Evolutionary conservation across 73 alveolate genomes (phyloP), one percentile per base, ranked within the genome.

Genomic region (Diophrys sp.): DNA sequence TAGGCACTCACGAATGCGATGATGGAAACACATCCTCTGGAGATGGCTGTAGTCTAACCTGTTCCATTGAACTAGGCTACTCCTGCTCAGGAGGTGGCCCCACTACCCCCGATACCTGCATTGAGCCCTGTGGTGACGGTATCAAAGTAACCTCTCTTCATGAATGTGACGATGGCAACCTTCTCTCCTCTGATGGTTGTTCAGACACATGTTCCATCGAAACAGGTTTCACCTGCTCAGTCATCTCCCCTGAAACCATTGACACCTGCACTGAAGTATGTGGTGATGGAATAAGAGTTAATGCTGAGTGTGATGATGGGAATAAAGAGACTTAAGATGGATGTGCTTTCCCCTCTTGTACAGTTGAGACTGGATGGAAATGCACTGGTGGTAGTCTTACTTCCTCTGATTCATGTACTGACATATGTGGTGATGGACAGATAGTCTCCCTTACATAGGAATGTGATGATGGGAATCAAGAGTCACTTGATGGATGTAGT

Each of bases 71-170:
- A 32, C 5, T 29, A 24, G 79, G 79, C 8, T 74, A 73, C 73
- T 23, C 72, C 1, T 74, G 82, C 14, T 25, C 29, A 8, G 79
- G 79, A 30, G 79, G 79, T 30, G 33, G 56, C 5, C n/a, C 79
- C 1, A 32, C 67, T 2, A 71, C n/a, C 2, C 29, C 66, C 1
- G 79, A 71, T 71, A 33, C 68, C 1, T 71, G 79, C 54, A 71
- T 68, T 2, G 79, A 71, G 29, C 30, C 33, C 18, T 71, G 79
- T 71, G 79, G 79, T 2, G 79, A 71, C 30, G 79, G 79, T n/a
- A n/a, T n/a, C n/a, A n/a, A n/a, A n/a, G n/a, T n/a, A n/a, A n/a
- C n/a, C n/a, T n/a, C n/a, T n/a, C n/a, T n/a, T n/a, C n/a, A n/a
- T n/a, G n/a, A n/a, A n/a, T n/a, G n/a, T n/a, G n/a, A n/a, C n/a